Evolutionary conservation across 2,329 filamentous ascomycete genomes (phyloP).

Genomic region (Emergomyces orientalis): DNA sequence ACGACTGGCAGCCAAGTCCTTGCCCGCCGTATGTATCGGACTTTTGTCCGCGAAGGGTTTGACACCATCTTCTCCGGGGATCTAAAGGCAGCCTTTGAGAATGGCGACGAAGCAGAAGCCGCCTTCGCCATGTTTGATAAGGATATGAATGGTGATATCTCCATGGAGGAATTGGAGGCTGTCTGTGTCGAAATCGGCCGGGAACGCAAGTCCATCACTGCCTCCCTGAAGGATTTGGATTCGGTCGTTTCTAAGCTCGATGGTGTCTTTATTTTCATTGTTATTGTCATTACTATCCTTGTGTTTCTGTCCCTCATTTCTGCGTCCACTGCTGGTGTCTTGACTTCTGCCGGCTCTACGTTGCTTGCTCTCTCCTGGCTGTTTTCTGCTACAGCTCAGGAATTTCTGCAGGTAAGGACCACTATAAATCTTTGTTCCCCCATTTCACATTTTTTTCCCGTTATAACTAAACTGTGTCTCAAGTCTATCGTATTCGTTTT

Average conservation of each 20-base stretch:
- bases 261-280: constrained; percentile 79
- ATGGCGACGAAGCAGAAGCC: constrained; percentile 74
- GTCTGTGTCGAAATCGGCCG: constrained; percentile 91
- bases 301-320: constrained; percentile 87
- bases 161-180: constrained; percentile 85
- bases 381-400: constrained; percentile 83
- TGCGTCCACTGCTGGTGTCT: constrained; percentile 74
- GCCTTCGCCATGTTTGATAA: constrained; percentile 92
- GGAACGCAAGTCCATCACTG: constrained; percentile 90
- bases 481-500: constrained; percentile 94
- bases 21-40: constrained; percentile 79
- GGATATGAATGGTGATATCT: constrained; percentile 93
- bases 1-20: constrained; percentile 70
- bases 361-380: constrained; percentile 89
- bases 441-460: constrained; percentile 45
- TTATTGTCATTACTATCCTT: constrained; percentile 67
- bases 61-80: constrained; percentile 73
- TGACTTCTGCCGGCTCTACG: constrained; percentile 81
- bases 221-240: constrained; percentile 88
- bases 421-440: constrained; percentile 60
- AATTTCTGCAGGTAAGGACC: constrained; percentile 64
- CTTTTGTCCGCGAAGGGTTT: constrained; percentile 63
- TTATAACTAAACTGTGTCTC: neutral
- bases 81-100: constrained; percentile 66
- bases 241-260: constrained; percentile 87